Conservation (phyloP, 2,329 filamentous ascomycete genomes). For the Plenodomus lindquistii region DNA sequence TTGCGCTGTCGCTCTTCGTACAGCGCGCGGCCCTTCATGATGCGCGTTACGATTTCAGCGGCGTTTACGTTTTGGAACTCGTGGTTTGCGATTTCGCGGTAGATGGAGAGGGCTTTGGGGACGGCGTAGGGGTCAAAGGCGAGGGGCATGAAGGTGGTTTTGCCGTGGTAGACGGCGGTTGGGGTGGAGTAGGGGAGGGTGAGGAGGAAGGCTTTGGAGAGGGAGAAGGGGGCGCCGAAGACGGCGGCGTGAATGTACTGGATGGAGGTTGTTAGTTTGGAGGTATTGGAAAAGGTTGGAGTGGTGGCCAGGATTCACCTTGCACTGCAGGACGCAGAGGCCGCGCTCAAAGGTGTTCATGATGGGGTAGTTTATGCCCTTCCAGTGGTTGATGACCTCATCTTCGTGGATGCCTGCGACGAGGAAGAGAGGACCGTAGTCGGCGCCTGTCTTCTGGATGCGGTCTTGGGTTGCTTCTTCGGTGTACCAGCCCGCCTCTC, state of each 20-base stretch:
- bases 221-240: constrained; percentile 87
- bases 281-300: constrained; percentile 5
- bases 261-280: constrained; percentile 1
- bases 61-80: constrained; percentile 87
- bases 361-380: constrained; percentile 97
- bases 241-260: constrained; percentile 86
- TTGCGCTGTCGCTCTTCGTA: constrained; percentile 91
- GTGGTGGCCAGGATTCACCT: constrained; percentile 62
- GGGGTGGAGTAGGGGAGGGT: constrained; percentile 71
- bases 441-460: constrained; percentile 63
- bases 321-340: constrained; percentile 92
- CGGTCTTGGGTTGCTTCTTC: constrained; percentile 67
- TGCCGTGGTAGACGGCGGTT: constrained; percentile 90
- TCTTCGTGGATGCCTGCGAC: constrained; percentile 94
- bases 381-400: constrained; percentile 92
- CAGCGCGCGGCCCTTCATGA: constrained; percentile 80
- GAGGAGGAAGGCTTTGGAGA: constrained; percentile 75
- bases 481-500: constrained; percentile 73
- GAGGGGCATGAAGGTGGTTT: constrained; percentile 81
- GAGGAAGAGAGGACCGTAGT: constrained; percentile 84
- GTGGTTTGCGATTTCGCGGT: constrained; percentile 76
- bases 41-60: constrained; percentile 86
- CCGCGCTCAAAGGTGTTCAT: constrained; percentile 99
- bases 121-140: constrained; percentile 68
- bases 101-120: constrained; percentile 82